Evolutionary conservation across 2,329 filamentous ascomycete species (phyloP), one percentile per base, ranked within the genome.

Genomic region (Exophiala alcalophila): DNA sequence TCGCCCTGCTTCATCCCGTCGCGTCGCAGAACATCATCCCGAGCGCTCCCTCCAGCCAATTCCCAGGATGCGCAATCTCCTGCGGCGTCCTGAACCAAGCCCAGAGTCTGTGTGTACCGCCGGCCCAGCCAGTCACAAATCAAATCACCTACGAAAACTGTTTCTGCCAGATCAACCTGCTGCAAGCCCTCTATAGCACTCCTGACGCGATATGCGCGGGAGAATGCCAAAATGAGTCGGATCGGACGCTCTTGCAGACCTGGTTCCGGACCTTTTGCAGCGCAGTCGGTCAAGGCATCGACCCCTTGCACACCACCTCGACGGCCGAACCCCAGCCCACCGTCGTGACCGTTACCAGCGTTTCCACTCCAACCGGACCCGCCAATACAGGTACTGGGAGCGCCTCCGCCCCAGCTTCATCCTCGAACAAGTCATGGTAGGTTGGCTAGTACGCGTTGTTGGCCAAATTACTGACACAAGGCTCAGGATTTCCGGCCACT

Each of bases 211-310:
- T 86, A 10, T 90, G 86, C 65, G 76, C 80, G 46, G 57, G 65
- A 11, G 70, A 69, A 15, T 88, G 84, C 57, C 65, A 71, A 9
- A 67, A 64, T 5, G 61, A 72, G 0, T 61, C 63, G 32, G 78
- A 78, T 32, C 66, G 82, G 32, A 57, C 64, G 10, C 74, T 74
- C 42, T 76, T 92, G 53, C 78, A 78, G 53, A 69, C 63, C 40
- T 94, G 87, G 87, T 92, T 83, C 61, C 74, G 73, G 24, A 71
- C 68, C 46, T 80, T 83, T 53, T 92, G 87, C 62, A 61, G 59
- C 25, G 62, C 61, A 24, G 72, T 73, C 6, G 67, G 65, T n/a
- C 61, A 64, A 10, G 65, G 61, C 32, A 57, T 59, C 0, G 57
- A 61, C 10, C 52, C 57, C 4, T 56, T 60, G 10, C 53, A 59